These are phyloP conservation scores for Auriscalpium orientale DNA, from an alignment of 768 basidiomycete genomes.

Conservation along the genomic window DNA sequence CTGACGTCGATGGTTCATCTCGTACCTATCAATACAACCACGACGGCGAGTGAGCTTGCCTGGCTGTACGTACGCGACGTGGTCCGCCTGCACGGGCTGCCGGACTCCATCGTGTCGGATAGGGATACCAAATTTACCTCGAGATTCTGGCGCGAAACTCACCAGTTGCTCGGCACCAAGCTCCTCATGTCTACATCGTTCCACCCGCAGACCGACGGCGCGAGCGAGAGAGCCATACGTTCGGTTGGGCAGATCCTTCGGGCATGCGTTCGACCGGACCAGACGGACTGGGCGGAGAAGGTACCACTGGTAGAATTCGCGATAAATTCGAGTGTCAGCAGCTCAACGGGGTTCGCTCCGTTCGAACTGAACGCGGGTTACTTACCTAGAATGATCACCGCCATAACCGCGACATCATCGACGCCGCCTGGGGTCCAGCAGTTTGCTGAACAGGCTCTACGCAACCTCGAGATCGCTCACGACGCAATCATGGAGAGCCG, in stretches of 20 bases:
- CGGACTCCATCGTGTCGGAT: not conserved
- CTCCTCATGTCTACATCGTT: not conserved
- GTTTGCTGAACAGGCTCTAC: not conserved
- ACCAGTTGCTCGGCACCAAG: not conserved
- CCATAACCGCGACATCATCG: not conserved
- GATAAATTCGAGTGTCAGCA: not conserved
- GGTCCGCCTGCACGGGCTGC: not conserved
- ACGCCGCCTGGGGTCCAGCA: not conserved
- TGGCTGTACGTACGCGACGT: not conserved
- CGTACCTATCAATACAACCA: not conserved
- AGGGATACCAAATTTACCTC: not conserved
- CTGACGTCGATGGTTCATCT: not conserved
- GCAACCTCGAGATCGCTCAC: not conserved
- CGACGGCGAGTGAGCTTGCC: not conserved
- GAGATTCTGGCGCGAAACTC: not conserved
- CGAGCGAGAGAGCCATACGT: not conserved
- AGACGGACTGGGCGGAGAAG: not conserved
- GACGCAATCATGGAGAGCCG: not conserved
- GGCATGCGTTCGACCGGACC: not conserved
- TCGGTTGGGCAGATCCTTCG: not conserved
- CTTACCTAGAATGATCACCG: not conserved
- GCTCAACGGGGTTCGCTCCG: not conserved
- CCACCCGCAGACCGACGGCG: slow-evolving; percentile 1
- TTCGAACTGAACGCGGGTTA: not conserved
- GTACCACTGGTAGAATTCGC: not conserved